Conservation (phyloP, 2,329 filamentous ascomycete species). For the Pochonia chlamydosporia region DNA sequence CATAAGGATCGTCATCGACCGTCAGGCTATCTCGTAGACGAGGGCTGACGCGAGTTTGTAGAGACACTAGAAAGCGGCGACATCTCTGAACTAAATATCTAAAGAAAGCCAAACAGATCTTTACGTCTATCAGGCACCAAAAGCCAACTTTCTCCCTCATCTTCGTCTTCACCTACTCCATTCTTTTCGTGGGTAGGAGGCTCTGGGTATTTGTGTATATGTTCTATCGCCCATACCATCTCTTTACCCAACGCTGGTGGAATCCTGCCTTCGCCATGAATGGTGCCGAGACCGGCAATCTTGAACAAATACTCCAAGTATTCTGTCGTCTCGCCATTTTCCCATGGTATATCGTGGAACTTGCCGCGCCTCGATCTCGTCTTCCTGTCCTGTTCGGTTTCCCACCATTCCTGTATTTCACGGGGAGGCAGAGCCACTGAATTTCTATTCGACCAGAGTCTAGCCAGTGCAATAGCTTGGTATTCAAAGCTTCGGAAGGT, state of each 20-base stretch:
- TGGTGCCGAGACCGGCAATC: slow-evolving; percentile 41
- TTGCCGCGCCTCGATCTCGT: slow-evolving; percentile 26
- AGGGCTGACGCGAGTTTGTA: no score
- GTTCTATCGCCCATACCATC: slow-evolving; percentile 40
- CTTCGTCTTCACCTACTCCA: neutral
- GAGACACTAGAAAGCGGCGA: no score
- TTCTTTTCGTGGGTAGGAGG: slow-evolving; percentile 14
- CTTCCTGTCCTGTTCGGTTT: slow-evolving; percentile 28
- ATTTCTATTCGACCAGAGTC: slow-evolving; percentile 39
- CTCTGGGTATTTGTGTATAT: slow-evolving; percentile 42
- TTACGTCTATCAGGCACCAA: neutral
- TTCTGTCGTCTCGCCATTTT: slow-evolving; percentile 41
- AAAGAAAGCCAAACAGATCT: no score
- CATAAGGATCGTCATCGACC: no score
- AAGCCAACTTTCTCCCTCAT: neutral
- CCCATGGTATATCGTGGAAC: slow-evolving; percentile 50
- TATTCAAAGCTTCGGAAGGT: slow-evolving; percentile 53
- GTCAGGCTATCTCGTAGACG: no score
- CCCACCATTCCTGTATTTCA: slow-evolving; percentile 39
- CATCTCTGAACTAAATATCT: no score
- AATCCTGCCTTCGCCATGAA: slow-evolving; percentile 39
- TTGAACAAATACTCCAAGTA: slow-evolving; percentile 41
- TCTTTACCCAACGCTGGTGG: slow-evolving; percentile 39
- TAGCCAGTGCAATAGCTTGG: slow-evolving; percentile 46
- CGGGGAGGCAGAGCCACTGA: slow-evolving; percentile 30